phyloP scores from a whole-genome alignment of 2,329 filamentous ascomycete genomes.

The Colletotrichum liaoningense region DNA sequence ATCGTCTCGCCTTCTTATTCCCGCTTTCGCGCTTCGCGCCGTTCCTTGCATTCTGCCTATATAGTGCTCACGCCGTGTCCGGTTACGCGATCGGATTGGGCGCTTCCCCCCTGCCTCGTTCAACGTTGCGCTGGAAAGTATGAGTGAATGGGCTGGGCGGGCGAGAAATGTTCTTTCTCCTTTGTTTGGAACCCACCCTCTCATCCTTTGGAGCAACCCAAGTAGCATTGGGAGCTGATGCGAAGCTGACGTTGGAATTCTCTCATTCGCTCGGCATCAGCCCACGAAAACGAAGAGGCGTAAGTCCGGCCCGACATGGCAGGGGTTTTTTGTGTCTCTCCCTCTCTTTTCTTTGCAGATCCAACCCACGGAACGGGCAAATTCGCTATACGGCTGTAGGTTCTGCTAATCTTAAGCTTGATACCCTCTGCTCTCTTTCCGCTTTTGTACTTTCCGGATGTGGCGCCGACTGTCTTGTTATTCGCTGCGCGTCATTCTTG shows the following conservation, averaged over 20 bases:
- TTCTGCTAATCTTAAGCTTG: background rate
- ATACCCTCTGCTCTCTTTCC: background rate
- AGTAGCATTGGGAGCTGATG: background rate
- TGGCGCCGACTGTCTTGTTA: background rate
- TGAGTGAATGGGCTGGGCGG: background rate
- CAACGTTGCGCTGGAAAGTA: background rate
- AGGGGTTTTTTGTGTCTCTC: background rate
- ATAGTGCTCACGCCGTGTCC: constrained; percentile 7
- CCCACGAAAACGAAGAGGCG: constrained; percentile 17
- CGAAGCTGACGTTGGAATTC: constrained; percentile 4
- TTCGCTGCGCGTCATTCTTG: background rate
- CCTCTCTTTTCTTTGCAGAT: background rate
- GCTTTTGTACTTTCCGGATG: background rate
- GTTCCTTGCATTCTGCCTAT: constrained; percentile 25
- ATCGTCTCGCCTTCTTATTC: background rate
- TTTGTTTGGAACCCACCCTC: background rate
- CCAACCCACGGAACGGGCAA: background rate
- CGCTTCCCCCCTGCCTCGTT: background rate
- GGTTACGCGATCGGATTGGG: constrained; percentile 15
- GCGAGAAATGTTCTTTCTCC: background rate
- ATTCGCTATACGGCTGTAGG: background rate
- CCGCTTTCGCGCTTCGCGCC: background rate
- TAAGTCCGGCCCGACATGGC: background rate
- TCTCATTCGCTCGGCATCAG: background rate
- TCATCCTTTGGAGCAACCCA: background rate